Percentiles rank a stretch among this genome's conserved stretches.
These are phyloP conservation scores for Domatiomyces catenatus DNA, from an alignment of 2,329 filamentous ascomycete species.

Conservation along the genomic window DNA sequence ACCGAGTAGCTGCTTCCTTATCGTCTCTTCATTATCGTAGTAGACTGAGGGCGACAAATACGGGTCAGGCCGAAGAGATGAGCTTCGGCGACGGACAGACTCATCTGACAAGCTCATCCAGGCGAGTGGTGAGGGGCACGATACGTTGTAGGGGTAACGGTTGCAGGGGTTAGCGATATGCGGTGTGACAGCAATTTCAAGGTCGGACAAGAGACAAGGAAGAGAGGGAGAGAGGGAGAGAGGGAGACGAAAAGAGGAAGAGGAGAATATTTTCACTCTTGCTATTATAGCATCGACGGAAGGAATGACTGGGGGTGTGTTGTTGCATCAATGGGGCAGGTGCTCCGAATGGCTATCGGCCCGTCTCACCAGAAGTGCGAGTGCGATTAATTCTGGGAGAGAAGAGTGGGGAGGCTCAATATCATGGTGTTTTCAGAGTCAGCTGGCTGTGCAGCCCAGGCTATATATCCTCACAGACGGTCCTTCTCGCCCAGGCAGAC, in stretches of 20 bases:
- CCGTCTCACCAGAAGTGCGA: neutral
- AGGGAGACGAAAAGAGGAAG: too few relatives aligned
- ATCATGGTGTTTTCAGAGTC: too few relatives aligned
- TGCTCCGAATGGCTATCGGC: neutral
- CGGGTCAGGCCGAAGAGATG: slow-evolving; percentile 34
- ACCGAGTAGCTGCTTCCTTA: slow-evolving; percentile 30
- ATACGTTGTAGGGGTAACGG: neutral
- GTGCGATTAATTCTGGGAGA: too few relatives aligned
- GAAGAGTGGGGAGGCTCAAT: too few relatives aligned
- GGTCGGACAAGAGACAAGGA: too few relatives aligned
- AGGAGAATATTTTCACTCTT: too few relatives aligned
- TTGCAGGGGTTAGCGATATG: too few relatives aligned
- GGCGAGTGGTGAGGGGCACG: neutral
- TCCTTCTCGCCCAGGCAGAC: slow-evolving; percentile 49
- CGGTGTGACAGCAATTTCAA: too few relatives aligned
- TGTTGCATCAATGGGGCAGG: neutral
- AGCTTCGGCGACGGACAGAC: slow-evolving; percentile 26
- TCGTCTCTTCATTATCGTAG: slow-evolving; percentile 37
- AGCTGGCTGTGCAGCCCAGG: too few relatives aligned
- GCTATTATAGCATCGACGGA: neutral
- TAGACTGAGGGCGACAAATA: slow-evolving; percentile 44
- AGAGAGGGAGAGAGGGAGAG: too few relatives aligned
- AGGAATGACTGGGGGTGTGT: neutral
- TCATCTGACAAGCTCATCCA: slow-evolving; percentile 27
- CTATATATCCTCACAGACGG: neutral